phyloP scores from a whole-genome alignment of 768 basidiomycete species.

The Leccinum olivaceopallidum region DNA sequence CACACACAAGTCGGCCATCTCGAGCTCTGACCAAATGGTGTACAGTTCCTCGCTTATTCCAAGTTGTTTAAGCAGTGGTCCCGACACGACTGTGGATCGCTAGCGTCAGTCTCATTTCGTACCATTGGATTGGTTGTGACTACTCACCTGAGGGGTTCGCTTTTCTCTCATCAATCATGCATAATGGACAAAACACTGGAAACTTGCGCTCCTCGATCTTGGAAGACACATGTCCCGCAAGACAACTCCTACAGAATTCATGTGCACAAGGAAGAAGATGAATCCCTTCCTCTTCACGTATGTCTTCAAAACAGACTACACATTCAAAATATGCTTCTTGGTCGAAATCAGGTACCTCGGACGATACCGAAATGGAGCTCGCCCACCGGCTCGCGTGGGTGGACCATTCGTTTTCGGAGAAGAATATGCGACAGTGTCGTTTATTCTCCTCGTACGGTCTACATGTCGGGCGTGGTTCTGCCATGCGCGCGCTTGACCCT shows the following conservation, averaged over 20 bases:
- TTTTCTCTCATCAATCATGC: conserved; percentile 38
- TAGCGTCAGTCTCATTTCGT: background rate
- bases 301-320: conserved; percentile 54
- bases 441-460: conserved; percentile 22
- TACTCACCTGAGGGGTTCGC: conserved; percentile 36
- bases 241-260: conserved; percentile 53
- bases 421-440: conserved; percentile 30
- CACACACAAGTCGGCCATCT: conserved; percentile 42
- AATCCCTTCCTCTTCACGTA: conserved; percentile 40
- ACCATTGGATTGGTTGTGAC: background rate
- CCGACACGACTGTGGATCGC: conserved; percentile 38
- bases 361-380: conserved; percentile 2
- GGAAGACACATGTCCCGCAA: conserved; percentile 42
- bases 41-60: conserved; percentile 45
- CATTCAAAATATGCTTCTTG: conserved; percentile 43
- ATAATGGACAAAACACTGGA: conserved; percentile 62
- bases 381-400: background rate
- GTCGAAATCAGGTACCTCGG: conserved; percentile 2
- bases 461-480: conserved; percentile 1
- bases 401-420: conserved; percentile 14
- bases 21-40: conserved; percentile 43
- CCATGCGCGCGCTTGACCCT: conserved; percentile 3
- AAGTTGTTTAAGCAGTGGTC: conserved; percentile 37
- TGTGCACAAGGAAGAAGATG: conserved; percentile 48
- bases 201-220: conserved; percentile 52